Conservation (phyloP, 2,329 filamentous ascomycete genomes). For the Zymoseptoria passerinii region DNA sequence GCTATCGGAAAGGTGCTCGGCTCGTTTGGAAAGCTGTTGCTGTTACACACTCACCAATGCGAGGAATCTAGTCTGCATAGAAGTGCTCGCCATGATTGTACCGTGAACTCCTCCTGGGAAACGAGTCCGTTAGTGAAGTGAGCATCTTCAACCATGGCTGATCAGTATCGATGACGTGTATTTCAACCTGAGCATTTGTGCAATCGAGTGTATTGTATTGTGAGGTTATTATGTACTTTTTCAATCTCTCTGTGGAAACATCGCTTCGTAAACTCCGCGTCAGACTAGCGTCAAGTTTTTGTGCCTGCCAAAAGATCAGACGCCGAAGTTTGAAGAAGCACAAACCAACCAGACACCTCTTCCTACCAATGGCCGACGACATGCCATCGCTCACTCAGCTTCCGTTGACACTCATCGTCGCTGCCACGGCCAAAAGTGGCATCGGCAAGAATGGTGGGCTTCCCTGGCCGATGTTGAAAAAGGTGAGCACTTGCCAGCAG, state of each 20-base stretch:
- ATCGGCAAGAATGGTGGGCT: conserved; percentile 73
- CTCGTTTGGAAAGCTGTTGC: neutral
- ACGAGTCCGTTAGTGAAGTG: neutral
- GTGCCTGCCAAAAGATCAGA: neutral
- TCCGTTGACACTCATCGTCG: conserved; percentile 77
- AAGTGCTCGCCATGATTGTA: neutral
- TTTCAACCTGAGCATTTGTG: neutral
- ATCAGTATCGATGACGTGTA: neutral
- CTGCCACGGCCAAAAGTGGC: conserved; percentile 78
- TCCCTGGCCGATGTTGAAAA: conserved; percentile 80
- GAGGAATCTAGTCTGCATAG: neutral
- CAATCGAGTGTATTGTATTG: neutral
- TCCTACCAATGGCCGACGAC: conserved; percentile 14
- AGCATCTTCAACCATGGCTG: neutral
- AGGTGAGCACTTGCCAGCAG: conserved; percentile 23
- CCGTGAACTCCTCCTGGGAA: neutral
- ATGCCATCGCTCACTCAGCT: conserved; percentile 23
- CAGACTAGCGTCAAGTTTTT: neutral
- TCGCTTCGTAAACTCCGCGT: neutral
- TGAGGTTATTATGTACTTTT: too few relatives aligned
- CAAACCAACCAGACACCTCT: neutral
- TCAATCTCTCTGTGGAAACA: too few relatives aligned
- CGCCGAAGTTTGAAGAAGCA: neutral
- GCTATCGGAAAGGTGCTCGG: neutral
- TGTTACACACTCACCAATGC: neutral